Conservation (phyloP, 768 basidiomycete species). For the Gymnopilus dilepis region DNA sequence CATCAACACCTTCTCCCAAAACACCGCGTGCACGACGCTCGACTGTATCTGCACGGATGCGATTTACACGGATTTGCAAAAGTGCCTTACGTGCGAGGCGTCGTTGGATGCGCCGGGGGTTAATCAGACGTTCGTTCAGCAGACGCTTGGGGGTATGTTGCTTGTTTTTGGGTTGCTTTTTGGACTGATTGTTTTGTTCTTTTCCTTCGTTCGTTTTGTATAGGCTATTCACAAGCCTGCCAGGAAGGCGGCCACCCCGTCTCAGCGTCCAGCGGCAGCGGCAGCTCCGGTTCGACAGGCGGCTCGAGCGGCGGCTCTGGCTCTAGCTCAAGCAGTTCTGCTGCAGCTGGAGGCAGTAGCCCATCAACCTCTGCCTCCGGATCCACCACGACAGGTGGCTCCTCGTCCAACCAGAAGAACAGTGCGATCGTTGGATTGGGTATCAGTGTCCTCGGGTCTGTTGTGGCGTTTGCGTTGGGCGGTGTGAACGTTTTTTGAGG, state of each 20-base stretch:
- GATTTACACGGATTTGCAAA: constrained; percentile 11
- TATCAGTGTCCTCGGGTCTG: background rate
- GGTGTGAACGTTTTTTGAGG: background rate
- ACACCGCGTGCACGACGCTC: constrained; percentile 13
- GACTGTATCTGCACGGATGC: constrained; percentile 22
- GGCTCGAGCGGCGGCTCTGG: background rate
- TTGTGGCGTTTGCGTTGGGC: background rate
- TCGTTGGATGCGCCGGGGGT: constrained; percentile 4
- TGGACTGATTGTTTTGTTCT: background rate
- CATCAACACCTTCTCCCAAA: constrained; percentile 7
- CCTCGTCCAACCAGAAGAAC: constrained; percentile 4
- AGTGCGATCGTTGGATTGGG: constrained; percentile 1
- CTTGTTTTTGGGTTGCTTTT: background rate
- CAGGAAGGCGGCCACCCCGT: constrained; percentile 16
- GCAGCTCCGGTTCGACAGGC: background rate
- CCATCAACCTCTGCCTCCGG: background rate
- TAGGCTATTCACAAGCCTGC: constrained; percentile 16
- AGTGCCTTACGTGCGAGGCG: constrained; percentile 21
- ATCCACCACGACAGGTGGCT: background rate
- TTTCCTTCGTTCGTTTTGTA: background rate
- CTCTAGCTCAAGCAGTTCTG: constrained; percentile 7
- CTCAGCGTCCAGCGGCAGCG: constrained; percentile 5
- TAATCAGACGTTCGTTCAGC: constrained; percentile 18
- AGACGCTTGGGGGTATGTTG: constrained; percentile 16
- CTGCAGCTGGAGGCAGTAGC: background rate